phyloP scores from a whole-genome alignment of 768 basidiomycete species.

The Amanita polypyramis region DNA sequence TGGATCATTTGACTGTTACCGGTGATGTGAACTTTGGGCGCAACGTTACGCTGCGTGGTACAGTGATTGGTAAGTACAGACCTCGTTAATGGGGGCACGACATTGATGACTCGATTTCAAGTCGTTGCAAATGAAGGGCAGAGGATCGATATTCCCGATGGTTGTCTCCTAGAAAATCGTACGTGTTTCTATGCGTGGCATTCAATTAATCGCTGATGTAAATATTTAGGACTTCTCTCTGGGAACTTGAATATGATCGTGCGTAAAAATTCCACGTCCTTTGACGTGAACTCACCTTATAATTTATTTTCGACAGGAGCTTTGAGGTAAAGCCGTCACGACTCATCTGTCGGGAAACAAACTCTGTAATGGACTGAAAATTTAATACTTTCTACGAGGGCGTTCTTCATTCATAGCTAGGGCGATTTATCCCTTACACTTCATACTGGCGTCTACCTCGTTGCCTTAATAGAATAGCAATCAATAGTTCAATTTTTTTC shows the following conservation, averaged over 20 bases:
- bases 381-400: neutral
- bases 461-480: too few species aligned
- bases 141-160: constrained; percentile 77
- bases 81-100: neutral
- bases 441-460: neutral
- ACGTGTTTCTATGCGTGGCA: constrained; percentile 13
- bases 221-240: constrained; percentile 52
- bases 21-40: constrained; percentile 89
- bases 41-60: constrained; percentile 78
- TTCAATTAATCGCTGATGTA: neutral
- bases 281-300: constrained; percentile 2
- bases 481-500: too few species aligned
- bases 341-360: too few species aligned
- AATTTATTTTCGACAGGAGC: constrained; percentile 16
- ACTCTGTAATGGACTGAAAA: too few species aligned
- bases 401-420: neutral
- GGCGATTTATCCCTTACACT: neutral
- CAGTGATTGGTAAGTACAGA: constrained; percentile 56
- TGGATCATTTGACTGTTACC: constrained; percentile 90
- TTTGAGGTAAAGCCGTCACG: constrained; percentile 13
- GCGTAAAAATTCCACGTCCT: constrained; percentile 11
- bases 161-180: constrained; percentile 68
- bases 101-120: constrained; percentile 10
- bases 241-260: constrained; percentile 82
- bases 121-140: constrained; percentile 77